Percentiles rank a stretch among this genome's conserved stretches.
These are phyloP conservation scores for Umbelopsis sp. DNA, from an alignment of 192 early-diverging fungal genomes.

Conservation along the genomic window DNA sequence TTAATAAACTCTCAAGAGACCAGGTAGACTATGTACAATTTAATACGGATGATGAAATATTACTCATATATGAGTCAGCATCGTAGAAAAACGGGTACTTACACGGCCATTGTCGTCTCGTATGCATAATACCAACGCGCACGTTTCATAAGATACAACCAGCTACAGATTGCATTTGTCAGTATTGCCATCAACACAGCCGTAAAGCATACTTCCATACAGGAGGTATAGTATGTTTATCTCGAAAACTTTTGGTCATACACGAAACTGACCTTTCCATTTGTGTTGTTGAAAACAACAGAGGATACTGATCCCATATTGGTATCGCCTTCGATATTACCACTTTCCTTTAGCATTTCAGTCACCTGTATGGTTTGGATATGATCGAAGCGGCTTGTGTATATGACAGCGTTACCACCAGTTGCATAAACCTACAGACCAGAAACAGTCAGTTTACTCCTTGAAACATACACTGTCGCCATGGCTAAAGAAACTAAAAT, in stretches of 20 bases:
- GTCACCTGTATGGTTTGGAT: constrained; percentile 40
- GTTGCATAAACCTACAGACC: constrained; percentile 50
- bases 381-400: constrained; percentile 46
- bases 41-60: not conserved
- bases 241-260: no score
- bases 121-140: not conserved
- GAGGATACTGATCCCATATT: constrained; percentile 28
- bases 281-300: constrained; percentile 31
- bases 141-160: not conserved
- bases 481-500: not conserved
- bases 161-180: not conserved
- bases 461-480: not conserved
- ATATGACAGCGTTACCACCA: constrained; percentile 50
- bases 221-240: not conserved
- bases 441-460: not conserved
- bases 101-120: not conserved
- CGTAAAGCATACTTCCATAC: not conserved
- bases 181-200: not conserved
- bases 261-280: constrained; percentile 26
- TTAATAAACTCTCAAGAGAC: constrained; percentile 24
- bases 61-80: not conserved
- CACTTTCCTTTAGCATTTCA: not conserved
- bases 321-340: not conserved
- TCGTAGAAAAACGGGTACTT: constrained; percentile 10
- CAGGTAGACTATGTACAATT: not conserved